These are phyloP conservation scores for Russula virescens DNA, from an alignment of 768 basidiomycete species.

Conservation along the genomic window DNA sequence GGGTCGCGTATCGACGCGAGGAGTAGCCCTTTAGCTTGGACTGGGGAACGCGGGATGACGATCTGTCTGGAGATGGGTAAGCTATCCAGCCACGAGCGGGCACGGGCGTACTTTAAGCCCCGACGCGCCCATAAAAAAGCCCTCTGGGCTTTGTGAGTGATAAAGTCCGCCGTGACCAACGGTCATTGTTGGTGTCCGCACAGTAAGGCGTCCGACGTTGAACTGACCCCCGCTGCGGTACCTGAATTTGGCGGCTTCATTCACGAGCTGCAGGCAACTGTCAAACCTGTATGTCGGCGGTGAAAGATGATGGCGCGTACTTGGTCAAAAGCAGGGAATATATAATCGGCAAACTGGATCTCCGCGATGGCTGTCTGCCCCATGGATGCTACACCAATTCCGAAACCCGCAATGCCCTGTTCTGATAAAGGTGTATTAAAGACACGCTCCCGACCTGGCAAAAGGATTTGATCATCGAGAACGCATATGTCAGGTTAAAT, in stretches of 20 bases:
- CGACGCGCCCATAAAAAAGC: conserved; percentile 86
- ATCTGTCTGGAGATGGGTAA: conserved; percentile 34
- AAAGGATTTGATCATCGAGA: not conserved
- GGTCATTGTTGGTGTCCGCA: conserved; percentile 84
- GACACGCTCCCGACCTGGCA: conserved; percentile 76
- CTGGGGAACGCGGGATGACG: conserved; percentile 90
- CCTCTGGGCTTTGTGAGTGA: conserved; percentile 94
- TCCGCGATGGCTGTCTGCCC: conserved; percentile 94
- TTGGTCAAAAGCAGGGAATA: conserved; percentile 93
- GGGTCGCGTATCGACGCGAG: conserved; percentile 85
- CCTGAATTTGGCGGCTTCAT: conserved; percentile 90
- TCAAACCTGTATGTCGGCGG: not conserved
- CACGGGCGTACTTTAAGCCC: conserved; percentile 65
- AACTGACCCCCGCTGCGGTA: conserved; percentile 85
- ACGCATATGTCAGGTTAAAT: not conserved
- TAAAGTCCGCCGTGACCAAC: conserved; percentile 91
- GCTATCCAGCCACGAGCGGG: not conserved
- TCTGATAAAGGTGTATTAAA: conserved; percentile 94
- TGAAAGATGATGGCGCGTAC: conserved; percentile 34
- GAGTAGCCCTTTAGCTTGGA: conserved; percentile 92
- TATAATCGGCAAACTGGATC: conserved; percentile 88
- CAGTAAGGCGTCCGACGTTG: conserved; percentile 76
- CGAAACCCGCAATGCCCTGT: conserved; percentile 93
- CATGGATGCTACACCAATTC: conserved; percentile 87
- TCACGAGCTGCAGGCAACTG: conserved; percentile 58